A percentile compares a stretch with the other conserved stretches of the same genome.
Evolutionary conservation across 1,139 yeast genomes (phyloP).

Genomic region (Spathaspora sp.): DNA sequence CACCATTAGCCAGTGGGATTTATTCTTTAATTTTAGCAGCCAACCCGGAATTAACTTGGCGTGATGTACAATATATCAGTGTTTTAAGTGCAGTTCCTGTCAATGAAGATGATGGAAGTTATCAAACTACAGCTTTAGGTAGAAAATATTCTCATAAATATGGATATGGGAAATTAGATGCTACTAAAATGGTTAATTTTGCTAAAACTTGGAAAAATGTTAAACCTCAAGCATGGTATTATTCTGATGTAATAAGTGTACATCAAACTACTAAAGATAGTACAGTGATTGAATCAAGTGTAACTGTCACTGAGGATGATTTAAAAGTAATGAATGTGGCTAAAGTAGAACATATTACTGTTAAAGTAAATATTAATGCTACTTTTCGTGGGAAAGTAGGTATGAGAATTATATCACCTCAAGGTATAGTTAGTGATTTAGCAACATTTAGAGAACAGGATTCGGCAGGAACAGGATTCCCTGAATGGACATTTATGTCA

Average conservation of each 20-base stretch:
- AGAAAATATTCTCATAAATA: constrained; percentile 76
- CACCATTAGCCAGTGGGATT: constrained; percentile 96
- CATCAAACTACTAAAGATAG: constrained; percentile 20
- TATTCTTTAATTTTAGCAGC: constrained; percentile 79
- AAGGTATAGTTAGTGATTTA: constrained; percentile 69
- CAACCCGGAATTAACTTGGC: constrained; percentile 90
- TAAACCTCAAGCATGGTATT: constrained; percentile 87
- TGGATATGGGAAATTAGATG: constrained; percentile 94
- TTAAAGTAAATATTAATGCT: constrained; percentile 70
- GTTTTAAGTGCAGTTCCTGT: constrained; percentile 73
- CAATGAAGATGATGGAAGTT: constrained; percentile 63
- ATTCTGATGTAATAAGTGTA: constrained; percentile 44
- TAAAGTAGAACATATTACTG: constrained; percentile 81
- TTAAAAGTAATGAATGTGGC: constrained; percentile 60
- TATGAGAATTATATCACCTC: constrained; percentile 70
- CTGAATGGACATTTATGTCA: constrained; percentile 92
- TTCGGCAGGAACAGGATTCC: constrained; percentile 55
- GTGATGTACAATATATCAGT: constrained; percentile 87
- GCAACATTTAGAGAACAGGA: constrained; percentile 74
- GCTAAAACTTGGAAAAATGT: constrained; percentile 83
- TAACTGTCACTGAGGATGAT: constrained; percentile 50
- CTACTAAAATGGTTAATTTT: constrained; percentile 67
- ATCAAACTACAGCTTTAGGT: constrained; percentile 65
- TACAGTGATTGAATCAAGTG: constrained; percentile 35
- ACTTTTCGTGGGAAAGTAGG: constrained; percentile 68